These are phyloP conservation scores for Rubia yunnanensis DNA, from an alignment of 257 asterid species.

Conservation along the genomic window DNA sequence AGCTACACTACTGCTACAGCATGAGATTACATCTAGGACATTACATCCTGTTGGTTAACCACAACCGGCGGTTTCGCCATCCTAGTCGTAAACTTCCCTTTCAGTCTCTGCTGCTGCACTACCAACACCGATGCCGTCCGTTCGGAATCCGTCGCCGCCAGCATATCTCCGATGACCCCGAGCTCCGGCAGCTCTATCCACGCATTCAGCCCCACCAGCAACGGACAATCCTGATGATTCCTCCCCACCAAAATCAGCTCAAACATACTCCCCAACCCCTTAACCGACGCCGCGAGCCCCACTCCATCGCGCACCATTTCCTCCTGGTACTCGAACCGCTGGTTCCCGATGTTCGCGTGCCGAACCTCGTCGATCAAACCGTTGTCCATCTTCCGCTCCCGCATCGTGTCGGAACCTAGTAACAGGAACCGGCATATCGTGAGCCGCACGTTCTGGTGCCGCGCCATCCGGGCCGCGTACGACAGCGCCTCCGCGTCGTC, in stretches of 20 bases:
- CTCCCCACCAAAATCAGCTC: conserved; percentile 58
- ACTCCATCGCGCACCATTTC: conserved; percentile 65
- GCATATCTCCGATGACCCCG: conserved; percentile 66
- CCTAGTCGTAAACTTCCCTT: conserved; percentile 25
- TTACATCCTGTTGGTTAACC: conserved; percentile 15
- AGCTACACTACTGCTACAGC: background rate
- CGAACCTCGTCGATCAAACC: conserved; percentile 51
- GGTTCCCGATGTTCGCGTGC: conserved; percentile 39
- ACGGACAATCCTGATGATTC: conserved; percentile 48
- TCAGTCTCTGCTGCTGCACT: conserved; percentile 60
- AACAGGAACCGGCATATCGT: conserved; percentile 56
- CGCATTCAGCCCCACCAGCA: conserved; percentile 53
- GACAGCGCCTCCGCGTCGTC: conserved; percentile 73
- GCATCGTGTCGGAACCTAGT: conserved; percentile 44
- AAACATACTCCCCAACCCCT: conserved; percentile 30
- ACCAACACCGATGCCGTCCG: conserved; percentile 65
- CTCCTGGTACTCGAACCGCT: conserved; percentile 50
- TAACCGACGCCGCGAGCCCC: conserved; percentile 46
- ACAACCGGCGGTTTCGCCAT: background rate
- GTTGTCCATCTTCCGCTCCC: conserved; percentile 57
- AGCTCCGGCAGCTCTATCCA: conserved; percentile 94
- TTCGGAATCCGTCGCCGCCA: conserved; percentile 52
- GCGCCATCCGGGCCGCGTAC: conserved; percentile 58
- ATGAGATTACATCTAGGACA: conserved; percentile 17
- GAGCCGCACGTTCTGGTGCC: conserved; percentile 40